Percentiles rank a stretch among this genome's conserved stretches.
phyloP scores from a whole-genome alignment of 345 rosid genomes.

The Corchorus capsularis region DNA sequence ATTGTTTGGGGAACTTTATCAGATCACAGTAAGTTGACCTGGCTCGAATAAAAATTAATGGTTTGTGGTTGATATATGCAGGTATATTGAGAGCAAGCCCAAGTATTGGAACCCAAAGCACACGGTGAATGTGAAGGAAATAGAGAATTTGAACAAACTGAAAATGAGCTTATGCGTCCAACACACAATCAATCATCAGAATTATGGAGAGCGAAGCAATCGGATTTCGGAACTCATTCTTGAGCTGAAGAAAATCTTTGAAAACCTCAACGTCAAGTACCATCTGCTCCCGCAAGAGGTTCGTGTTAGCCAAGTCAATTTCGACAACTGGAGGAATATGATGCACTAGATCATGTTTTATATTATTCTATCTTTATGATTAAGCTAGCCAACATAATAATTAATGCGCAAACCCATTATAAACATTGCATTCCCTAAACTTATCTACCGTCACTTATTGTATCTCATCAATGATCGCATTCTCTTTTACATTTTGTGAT shows the following conservation, averaged over 20 bases:
- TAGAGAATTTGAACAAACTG: constrained; percentile 51
- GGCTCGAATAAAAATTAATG: no score
- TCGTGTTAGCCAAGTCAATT: constrained; percentile 31
- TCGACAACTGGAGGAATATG: not conserved
- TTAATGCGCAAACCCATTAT: no score
- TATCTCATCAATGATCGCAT: no score
- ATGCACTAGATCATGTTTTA: not conserved
- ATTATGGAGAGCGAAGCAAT: constrained; percentile 42
- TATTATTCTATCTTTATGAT: no score
- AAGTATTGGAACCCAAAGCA: constrained; percentile 55
- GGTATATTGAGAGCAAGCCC: constrained; percentile 56
- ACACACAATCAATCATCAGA: constrained; percentile 63
- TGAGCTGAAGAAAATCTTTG: constrained; percentile 52
- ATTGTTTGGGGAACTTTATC: no score
- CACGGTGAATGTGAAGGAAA: constrained; percentile 40
- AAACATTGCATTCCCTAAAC: no score
- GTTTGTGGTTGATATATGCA: constrained; percentile 14
- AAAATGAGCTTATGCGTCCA: constrained; percentile 40
- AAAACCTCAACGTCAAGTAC: constrained; percentile 46
- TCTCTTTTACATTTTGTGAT: no score
- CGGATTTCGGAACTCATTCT: constrained; percentile 45
- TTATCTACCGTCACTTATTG: no score
- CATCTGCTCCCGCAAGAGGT: constrained; percentile 56
- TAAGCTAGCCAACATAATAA: no score
- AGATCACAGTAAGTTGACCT: no score